phyloP scores from a whole-genome alignment of 139 green algal species.

The Coelastrella sp. region DNA sequence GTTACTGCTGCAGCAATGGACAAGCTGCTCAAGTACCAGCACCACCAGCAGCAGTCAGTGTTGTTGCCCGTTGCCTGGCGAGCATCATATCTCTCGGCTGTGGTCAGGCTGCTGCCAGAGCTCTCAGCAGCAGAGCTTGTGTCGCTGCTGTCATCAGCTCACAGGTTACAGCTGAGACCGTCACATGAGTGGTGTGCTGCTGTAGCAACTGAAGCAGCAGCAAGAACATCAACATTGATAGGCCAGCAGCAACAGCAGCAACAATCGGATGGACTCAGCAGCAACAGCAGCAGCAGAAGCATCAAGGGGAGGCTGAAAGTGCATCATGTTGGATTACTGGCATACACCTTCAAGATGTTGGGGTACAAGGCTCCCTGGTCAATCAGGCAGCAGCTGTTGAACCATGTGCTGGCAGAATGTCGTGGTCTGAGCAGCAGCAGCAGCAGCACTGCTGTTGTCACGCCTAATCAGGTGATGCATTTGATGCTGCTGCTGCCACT shows the following conservation, averaged over 20 bases:
- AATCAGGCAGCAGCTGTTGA: neutral
- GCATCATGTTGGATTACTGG: neutral
- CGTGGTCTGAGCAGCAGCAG: neutral
- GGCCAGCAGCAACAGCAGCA: neutral
- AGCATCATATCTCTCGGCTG: neutral
- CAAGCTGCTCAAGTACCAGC: neutral
- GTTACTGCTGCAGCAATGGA: neutral
- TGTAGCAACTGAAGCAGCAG: neutral
- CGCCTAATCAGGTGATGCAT: neutral
- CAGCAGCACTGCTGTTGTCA: no score
- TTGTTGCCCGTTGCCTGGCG: neutral
- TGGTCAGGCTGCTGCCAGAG: neutral
- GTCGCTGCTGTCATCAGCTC: neutral
- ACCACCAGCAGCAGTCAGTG: neutral
- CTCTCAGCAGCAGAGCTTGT: neutral
- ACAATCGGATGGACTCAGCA: no score
- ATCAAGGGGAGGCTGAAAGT: neutral
- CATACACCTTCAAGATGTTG: neutral
- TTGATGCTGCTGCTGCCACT: neutral
- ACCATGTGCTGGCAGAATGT: neutral
- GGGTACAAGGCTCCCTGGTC: neutral
- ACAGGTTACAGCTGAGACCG: neutral
- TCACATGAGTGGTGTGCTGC: neutral
- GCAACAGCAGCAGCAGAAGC: neutral
- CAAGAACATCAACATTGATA: neutral